phyloP scores from a whole-genome alignment of 2,329 filamentous ascomycete species.

The Cladosporium halotolerans region DNA sequence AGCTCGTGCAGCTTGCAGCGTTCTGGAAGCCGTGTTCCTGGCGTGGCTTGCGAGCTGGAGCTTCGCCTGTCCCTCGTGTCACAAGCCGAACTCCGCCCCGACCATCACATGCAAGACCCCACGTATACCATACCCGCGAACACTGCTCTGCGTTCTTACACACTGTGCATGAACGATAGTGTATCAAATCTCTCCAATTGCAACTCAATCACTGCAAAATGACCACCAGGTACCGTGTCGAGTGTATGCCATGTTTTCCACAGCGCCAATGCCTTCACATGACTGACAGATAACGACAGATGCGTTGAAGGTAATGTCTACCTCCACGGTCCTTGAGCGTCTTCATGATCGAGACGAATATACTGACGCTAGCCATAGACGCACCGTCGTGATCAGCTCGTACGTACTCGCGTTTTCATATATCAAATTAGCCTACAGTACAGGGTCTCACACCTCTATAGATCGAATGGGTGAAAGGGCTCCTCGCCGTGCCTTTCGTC shows the following conservation, averaged over 20 bases:
- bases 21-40: too few species aligned
- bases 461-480: slow-evolving; percentile 71
- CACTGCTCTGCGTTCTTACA: too few species aligned
- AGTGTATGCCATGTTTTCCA: slow-evolving; percentile 26
- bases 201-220: slow-evolving; percentile 16
- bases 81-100: background rate
- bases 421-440: background rate
- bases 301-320: slow-evolving; percentile 7
- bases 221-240: slow-evolving; percentile 35
- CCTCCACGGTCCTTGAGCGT: background rate
- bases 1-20: too few species aligned
- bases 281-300: slow-evolving; percentile 4
- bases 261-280: background rate
- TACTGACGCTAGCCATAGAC: background rate
- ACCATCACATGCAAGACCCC: slow-evolving; percentile 1
- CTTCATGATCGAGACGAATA: background rate
- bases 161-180: too few species aligned
- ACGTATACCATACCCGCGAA: background rate
- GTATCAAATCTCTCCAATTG: background rate
- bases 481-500: slow-evolving; percentile 92
- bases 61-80: background rate
- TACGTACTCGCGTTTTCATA: slow-evolving; percentile 39
- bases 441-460: slow-evolving; percentile 23
- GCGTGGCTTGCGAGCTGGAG: too few species aligned
- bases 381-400: slow-evolving; percentile 84